Evolutionary conservation across 257 asterid genomes (phyloP).

Genomic region (Nicotiana sylvestris): DNA sequence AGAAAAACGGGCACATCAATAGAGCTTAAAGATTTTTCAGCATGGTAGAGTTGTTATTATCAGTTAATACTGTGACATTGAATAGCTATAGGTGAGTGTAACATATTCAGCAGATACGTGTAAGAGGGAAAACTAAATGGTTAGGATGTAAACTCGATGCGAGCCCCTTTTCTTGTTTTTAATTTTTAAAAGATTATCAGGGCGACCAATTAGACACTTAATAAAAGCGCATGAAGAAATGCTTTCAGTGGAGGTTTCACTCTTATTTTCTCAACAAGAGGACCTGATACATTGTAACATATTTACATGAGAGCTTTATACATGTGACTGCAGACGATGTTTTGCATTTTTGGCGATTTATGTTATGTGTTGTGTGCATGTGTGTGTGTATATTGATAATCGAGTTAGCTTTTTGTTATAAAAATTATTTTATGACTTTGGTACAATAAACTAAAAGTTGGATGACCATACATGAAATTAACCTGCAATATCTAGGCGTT

Average conservation of each 20-base stretch:
- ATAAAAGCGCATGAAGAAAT: background rate
- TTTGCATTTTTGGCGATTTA: background rate
- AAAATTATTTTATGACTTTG: too few relatives aligned
- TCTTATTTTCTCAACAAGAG: background rate
- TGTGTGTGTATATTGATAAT: background rate
- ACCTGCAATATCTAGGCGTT: background rate
- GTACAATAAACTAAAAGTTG: background rate
- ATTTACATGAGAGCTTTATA: background rate
- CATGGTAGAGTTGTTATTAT: slow-evolving; percentile 47
- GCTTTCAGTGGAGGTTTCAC: background rate
- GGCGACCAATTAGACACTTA: background rate
- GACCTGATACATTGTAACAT: too few relatives aligned
- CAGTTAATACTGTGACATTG: background rate
- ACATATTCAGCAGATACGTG: background rate
- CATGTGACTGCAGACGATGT: background rate
- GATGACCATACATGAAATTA: background rate
- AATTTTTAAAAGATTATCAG: background rate
- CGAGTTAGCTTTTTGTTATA: too few relatives aligned
- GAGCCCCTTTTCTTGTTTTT: too few relatives aligned
- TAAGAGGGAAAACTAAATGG: background rate
- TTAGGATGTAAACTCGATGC: background rate
- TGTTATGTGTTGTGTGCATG: background rate
- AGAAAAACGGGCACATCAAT: slow-evolving; percentile 46
- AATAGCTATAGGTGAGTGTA: background rate
- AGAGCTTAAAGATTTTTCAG: slow-evolving; percentile 67